A percentile compares a stretch with the other conserved stretches of the same genome.
Conservation (phyloP, 2,329 filamentous ascomycete species). For the Lachnellula suecica region DNA sequence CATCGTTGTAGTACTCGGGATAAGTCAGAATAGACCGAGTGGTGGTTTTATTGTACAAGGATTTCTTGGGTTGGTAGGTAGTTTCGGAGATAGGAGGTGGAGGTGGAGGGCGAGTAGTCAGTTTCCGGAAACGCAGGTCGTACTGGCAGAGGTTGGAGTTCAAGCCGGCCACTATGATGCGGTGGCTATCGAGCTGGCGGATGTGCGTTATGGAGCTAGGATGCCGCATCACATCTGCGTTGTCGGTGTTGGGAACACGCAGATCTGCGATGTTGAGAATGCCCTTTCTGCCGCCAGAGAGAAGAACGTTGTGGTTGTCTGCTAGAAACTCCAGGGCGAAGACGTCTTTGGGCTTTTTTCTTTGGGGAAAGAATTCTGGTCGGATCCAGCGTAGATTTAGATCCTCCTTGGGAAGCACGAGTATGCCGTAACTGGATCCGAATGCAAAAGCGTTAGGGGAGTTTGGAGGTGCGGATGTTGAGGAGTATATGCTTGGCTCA, state of each 20-base stretch:
- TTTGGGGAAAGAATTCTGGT: constrained; percentile 15
- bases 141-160: constrained; percentile 52
- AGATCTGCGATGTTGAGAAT: constrained; percentile 38
- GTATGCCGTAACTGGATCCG: constrained; percentile 48
- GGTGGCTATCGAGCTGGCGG: constrained; percentile 46
- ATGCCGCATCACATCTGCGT: constrained; percentile 31
- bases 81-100: not conserved
- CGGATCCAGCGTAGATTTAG: constrained; percentile 15
- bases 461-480: constrained; percentile 39
- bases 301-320: constrained; percentile 43
- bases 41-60: not conserved
- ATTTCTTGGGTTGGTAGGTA: not conserved
- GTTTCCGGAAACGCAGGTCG: constrained; percentile 49
- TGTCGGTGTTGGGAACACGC: constrained; percentile 26
- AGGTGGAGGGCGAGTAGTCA: too few species aligned
- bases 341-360: constrained; percentile 36
- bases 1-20: constrained; percentile 48
- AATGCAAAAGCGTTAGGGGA: constrained; percentile 45
- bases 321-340: constrained; percentile 50
- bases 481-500: constrained; percentile 36
- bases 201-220: constrained; percentile 47
- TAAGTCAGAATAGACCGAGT: constrained; percentile 47
- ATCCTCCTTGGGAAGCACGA: constrained; percentile 32
- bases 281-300: constrained; percentile 51
- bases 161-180: constrained; percentile 54